phyloP scores from a whole-genome alignment of 2,329 filamentous ascomycete genomes.

The Cercospora sp. region DNA sequence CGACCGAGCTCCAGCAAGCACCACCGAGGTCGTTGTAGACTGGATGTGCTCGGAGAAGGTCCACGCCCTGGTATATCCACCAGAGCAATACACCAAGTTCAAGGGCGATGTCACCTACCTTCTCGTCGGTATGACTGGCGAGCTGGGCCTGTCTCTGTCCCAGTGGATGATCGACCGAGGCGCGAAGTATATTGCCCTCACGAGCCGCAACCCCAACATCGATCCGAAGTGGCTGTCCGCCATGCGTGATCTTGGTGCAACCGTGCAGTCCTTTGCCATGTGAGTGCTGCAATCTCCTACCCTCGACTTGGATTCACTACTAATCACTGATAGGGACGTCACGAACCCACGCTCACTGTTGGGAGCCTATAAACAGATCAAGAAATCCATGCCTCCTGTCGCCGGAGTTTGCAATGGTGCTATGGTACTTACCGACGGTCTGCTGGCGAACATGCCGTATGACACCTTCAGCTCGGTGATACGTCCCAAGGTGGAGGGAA shows the following conservation, averaged over 20 bases:
- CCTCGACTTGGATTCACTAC: not conserved
- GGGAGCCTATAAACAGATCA: not conserved
- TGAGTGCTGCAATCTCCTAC: not conserved
- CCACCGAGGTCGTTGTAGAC: not conserved
- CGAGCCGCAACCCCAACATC: conserved; percentile 1
- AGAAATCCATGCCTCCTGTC: not conserved
- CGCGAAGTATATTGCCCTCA: conserved; percentile 29
- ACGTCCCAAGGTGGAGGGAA: conserved; percentile 53
- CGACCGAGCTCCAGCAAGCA: not conserved
- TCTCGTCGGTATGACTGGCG: conserved; percentile 34
- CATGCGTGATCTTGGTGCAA: not conserved
- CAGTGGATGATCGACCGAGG: conserved; percentile 38
- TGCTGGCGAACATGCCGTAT: conserved; percentile 17
- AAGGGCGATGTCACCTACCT: conserved; percentile 1
- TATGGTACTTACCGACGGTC: conserved; percentile 19
- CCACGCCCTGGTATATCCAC: not conserved
- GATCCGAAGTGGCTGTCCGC: not conserved
- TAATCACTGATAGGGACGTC: not conserved
- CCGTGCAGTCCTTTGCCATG: not conserved
- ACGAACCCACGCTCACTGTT: not conserved
- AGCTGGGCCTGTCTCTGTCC: conserved; percentile 37
- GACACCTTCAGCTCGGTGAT: conserved; percentile 47
- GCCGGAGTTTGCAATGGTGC: conserved; percentile 22
- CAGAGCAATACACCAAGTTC: not conserved
- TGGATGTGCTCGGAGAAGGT: not conserved